Percentiles rank a stretch among this genome's conserved stretches.
phyloP scores from a whole-genome alignment of 108 stramenopile genomes.

The Cyclotella choctawhatcheeana region DNA sequence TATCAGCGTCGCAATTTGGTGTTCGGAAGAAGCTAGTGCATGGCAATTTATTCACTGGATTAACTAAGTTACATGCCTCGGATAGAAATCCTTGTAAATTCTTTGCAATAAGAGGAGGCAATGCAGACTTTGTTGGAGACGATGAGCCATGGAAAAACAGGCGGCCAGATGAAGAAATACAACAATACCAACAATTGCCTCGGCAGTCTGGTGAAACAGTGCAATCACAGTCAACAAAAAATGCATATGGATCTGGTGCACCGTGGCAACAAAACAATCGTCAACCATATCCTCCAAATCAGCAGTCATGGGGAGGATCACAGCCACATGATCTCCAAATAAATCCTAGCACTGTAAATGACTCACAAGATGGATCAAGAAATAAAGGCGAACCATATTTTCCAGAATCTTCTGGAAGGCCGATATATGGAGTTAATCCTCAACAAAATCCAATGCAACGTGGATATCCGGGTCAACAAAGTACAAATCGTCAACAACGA shows the following conservation, averaged over 20 bases:
- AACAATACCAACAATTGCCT: not conserved
- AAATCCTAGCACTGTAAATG: too few relatives aligned
- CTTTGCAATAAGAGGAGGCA: constrained; percentile 17
- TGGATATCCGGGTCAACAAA: not conserved
- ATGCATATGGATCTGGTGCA: not conserved
- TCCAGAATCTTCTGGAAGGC: constrained; percentile 5
- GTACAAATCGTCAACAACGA: constrained; percentile 12
- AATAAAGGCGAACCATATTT: constrained; percentile 3
- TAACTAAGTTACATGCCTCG: not conserved
- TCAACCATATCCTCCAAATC: not conserved
- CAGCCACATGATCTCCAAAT: not conserved
- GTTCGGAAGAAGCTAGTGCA: not conserved
- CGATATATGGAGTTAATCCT: constrained; percentile 1
- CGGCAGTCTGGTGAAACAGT: too few relatives aligned
- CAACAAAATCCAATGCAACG: constrained; percentile 12
- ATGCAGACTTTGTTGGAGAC: constrained; percentile 44
- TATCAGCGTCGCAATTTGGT: too few relatives aligned
- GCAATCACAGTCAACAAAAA: constrained; percentile 11
- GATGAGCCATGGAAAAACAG: constrained; percentile 23
- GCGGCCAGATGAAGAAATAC: constrained; percentile 2
- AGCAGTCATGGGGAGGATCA: constrained; percentile 11
- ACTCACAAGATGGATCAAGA: too few relatives aligned
- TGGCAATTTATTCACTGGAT: not conserved
- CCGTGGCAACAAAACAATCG: constrained; percentile 8
- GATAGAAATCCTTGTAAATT: not conserved